A percentile compares a stretch with the other conserved stretches of the same genome.
Conservation (phyloP, 371 early-diverging fungal genomes). For the Apophysomyces variabilis region DNA sequence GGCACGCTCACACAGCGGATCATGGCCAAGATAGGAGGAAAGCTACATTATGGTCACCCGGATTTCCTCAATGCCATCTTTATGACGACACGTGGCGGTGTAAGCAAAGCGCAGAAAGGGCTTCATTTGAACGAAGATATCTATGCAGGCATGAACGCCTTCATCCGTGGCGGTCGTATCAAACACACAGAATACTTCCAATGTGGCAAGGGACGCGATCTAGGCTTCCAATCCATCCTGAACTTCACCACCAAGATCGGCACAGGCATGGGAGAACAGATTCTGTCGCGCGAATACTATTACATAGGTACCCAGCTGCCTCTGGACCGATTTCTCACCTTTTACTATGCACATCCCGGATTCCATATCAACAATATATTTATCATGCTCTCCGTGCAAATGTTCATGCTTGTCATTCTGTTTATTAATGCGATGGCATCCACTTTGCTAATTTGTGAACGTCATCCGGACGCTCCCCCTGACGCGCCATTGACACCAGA, state of each 20-base stretch:
- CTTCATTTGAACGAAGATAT: constrained; percentile 94
- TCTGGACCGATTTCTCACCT: constrained; percentile 85
- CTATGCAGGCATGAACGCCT: constrained; percentile 92
- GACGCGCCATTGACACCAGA: constrained; percentile 49
- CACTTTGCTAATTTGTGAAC: constrained; percentile 56
- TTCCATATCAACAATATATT: constrained; percentile 93
- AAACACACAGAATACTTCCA: constrained; percentile 92
- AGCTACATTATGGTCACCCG: constrained; percentile 76
- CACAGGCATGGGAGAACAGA: constrained; percentile 93
- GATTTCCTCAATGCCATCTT: constrained; percentile 90
- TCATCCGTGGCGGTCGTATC: constrained; percentile 84
- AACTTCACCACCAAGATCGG: constrained; percentile 91
- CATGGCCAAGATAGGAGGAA: constrained; percentile 85
- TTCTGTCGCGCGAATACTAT: constrained; percentile 90
- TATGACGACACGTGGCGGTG: constrained; percentile 89
- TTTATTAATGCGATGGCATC: constrained; percentile 70
- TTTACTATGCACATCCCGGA: constrained; percentile 89
- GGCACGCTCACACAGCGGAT: constrained; percentile 89
- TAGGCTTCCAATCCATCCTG: constrained; percentile 88
- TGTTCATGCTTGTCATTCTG: constrained; percentile 83
- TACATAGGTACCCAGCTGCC: constrained; percentile 85
- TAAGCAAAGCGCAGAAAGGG: constrained; percentile 91
- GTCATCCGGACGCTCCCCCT: constrained; percentile 45
- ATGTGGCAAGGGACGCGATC: constrained; percentile 92
- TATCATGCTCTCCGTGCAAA: constrained; percentile 85